Base-by-base conservation (phyloP, 805 yeast species). In the Pichia manshurica region DNA sequence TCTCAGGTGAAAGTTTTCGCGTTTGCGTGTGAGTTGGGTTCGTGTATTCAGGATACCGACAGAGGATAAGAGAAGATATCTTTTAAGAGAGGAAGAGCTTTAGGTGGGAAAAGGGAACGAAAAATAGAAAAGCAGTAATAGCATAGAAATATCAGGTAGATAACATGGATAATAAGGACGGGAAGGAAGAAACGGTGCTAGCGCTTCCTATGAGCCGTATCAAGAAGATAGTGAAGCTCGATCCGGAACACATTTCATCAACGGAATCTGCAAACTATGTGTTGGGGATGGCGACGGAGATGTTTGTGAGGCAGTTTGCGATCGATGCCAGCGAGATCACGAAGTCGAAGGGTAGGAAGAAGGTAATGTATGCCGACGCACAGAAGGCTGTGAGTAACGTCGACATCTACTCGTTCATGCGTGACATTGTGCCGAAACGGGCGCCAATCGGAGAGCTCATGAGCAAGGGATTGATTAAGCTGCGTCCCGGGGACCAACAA, bases 281-380 rank as follows among this genome's bases (percentile, higher is more conserved):
- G 15, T 71, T 86, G 6, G 87, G 87, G 2, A 73, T 83, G n/a
- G 89, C 93, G 8, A 79, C 91, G 0, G 93, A 86, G 57, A 65
- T 84, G 20, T 86, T 86, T 59, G 72, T 85, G 20, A 82, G 81
- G 62, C 77, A 79, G 57, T 71, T 85, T 51, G 74, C 86, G 1
- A 87, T 82, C 59, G 87, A 83, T 59, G 89, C 93, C 0, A 69
- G 79, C 5, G 64, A 81, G 47, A 69, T 72, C 20, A 85, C 95
- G 29, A 77, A 79, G 55, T 68, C 79, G 33, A 84, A 79, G 25
- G 79, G 79, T 52, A 68, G 91, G 40, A 82, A 83, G 68, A 82
- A 81, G 54, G 66, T 87, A n/a, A 74, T 71, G 47, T 87, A 87
- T 62, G 72, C 75, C 42, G 95, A 86, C 61, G 77, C 85, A 59